Evolutionary conservation across 345 rosid species (phyloP), one percentile per base, ranked within the genome.

Genomic region (Raphanus raphanistrum): DNA sequence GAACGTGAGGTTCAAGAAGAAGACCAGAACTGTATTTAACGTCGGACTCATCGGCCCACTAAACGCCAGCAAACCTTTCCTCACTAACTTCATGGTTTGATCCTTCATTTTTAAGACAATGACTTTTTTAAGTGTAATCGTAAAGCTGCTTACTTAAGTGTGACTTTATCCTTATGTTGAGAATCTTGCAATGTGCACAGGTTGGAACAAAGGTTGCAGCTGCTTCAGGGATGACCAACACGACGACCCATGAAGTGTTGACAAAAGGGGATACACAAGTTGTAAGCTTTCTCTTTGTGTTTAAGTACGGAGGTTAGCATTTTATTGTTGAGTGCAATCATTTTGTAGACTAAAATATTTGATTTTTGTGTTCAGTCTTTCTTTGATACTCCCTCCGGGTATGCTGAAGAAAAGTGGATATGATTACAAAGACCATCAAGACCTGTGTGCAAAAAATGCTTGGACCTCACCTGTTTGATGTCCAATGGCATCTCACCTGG

Each of bases 381-480:
- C 83, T 92, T 95, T 60, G 99, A 95, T 84, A 95, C 98, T 33
- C 98, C 98, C 8, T n/a, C n/a, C n/a, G n/a, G 99, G 99, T 55
- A 87, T 83, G 88, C 68, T 94, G 71, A 89, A 84, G 73, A 84
- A 74, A 50, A 81, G 82, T 33, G 97, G 98, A 15, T 83, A 73
- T 75, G 87, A 93, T 68, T 76, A 87, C 79, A 92, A 90, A 84
- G 99, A 94, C n/a, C 66, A 80, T 90, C 15, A 90, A 87, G 83
- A 66, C 82, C 68, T 97, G 98, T 1, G 92, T 92, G 50, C 88
- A n/a, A n/a, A 95, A 77, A 88, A 85, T 79, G 97, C 89, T 36
- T 91, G 98, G 99, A 88, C 87, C 79, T 71, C 94, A 88, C 68
- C 82, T 90, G 48, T 95, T 88, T 81, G 98, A 95, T 87, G 85